A percentile compares a stretch with the other conserved stretches of the same genome.
Conservation (phyloP, 1,284 basidiomycete species). For the Thelephora terrestris region DNA sequence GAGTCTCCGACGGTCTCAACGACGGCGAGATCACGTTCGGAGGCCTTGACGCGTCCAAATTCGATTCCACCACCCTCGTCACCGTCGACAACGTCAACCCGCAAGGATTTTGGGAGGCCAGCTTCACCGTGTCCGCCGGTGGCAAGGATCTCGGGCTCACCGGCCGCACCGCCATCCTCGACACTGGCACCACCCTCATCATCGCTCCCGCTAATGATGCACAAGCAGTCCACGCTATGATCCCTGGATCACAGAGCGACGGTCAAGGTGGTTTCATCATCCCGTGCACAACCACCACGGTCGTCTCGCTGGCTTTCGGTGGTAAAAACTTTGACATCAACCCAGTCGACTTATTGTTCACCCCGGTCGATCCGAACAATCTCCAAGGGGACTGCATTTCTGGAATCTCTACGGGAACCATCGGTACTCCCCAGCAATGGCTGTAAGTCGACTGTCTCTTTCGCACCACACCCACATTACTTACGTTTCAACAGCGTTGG, state of each 20-base stretch:
- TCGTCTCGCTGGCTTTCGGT: conserved; percentile 62
- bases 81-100: conserved; percentile 50
- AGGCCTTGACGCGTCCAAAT: conserved; percentile 64
- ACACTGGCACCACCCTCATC: conserved; percentile 70
- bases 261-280: conserved; percentile 64
- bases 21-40: conserved; percentile 80
- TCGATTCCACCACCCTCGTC: conserved; percentile 42
- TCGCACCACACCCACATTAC: conserved; percentile 6
- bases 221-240: conserved; percentile 42
- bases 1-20: conserved; percentile 62
- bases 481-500: conserved; percentile 32
- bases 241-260: conserved; percentile 52
- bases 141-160: conserved; percentile 41
- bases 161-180: conserved; percentile 65
- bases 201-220: conserved; percentile 53
- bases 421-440: conserved; percentile 62
- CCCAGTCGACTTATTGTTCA: conserved; percentile 60
- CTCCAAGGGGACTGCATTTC: conserved; percentile 63
- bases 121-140: conserved; percentile 47
- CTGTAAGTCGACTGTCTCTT: conserved; percentile 34
- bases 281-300: conserved; percentile 62
- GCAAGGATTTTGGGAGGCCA: conserved; percentile 72
- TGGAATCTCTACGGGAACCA: conserved; percentile 58
- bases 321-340: conserved; percentile 53
- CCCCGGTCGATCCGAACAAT: conserved; percentile 51